Conservation (phyloP, 2,329 filamentous ascomycete species). For the Aaosphaeria arxii region DNA sequence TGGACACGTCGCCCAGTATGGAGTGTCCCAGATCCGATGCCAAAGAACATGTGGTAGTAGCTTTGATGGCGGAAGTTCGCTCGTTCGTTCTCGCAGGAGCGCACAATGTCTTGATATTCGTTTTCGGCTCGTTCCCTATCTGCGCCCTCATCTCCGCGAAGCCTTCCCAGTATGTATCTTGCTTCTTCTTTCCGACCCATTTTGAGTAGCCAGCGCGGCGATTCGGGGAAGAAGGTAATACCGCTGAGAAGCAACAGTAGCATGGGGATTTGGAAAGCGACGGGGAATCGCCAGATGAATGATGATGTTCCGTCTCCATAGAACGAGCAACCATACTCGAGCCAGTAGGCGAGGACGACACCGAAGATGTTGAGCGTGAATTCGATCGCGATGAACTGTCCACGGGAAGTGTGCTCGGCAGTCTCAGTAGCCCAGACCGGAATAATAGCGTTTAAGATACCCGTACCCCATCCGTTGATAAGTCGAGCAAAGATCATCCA, state of each 20-base stretch:
- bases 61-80: constrained; percentile 50
- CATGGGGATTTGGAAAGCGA: constrained; percentile 68
- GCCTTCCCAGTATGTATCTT: constrained; percentile 60
- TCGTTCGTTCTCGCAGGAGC: constrained; percentile 59
- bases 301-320: constrained; percentile 56
- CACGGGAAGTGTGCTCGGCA: constrained; percentile 64
- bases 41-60: constrained; percentile 66
- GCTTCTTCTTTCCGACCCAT: constrained; percentile 66
- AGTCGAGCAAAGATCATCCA: constrained; percentile 57
- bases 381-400: constrained; percentile 68
- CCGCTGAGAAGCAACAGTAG: constrained; percentile 55
- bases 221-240: constrained; percentile 69
- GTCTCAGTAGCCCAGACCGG: constrained; percentile 72
- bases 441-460: constrained; percentile 67
- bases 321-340: constrained; percentile 56
- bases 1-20: constrained; percentile 67
- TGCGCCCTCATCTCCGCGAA: constrained; percentile 58
- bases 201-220: constrained; percentile 65
- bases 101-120: constrained; percentile 66
- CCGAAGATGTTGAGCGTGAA: constrained; percentile 73
- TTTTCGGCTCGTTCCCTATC: constrained; percentile 41
- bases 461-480: constrained; percentile 65
- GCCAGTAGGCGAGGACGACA: constrained; percentile 59
- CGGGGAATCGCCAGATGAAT: constrained; percentile 66
- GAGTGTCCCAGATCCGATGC: constrained; percentile 61